Base-by-base conservation (phyloP, 768 basidiomycete genomes). In the Trametopsis cervina region DNA sequence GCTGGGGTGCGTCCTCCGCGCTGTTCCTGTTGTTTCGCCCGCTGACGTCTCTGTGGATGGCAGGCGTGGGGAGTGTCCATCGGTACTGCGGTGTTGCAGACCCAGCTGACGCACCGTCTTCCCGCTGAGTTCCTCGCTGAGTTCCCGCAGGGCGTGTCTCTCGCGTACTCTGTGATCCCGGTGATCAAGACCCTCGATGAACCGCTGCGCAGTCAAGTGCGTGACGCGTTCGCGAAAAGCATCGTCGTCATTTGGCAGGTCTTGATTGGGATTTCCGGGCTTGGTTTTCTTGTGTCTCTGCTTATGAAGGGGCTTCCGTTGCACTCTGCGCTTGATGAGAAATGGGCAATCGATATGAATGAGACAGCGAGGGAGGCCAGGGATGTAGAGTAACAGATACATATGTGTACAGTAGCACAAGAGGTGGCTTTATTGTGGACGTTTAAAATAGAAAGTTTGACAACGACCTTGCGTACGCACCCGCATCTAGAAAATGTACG, bases 51-150 rank as follows among this genome's bases (percentile, higher is more conserved):
- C 45, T 36, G 43, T 10, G 9, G 6, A 6, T 21, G 4, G 18
- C 58, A 66, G 53, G 58, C 59, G 2, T 60, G 65, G 49, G 67
- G 67, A 2, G 60, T 68, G 40, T 50, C 57, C 3, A 55, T 69
- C 35, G 65, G 64, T 5, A 52, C 56, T 6, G 60, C 61, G 0
- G 49, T 66, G 27, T 56, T 69, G 7, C 60, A 63, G 45, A 67
- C 66, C 52, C 29, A 62, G 41, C 64, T 70, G 25, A 51, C 36
- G 4, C 47, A 43, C 24, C 42, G 41, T 0, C 56, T 69, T 0
- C 68, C 68, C 1, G n/a, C 44, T 2, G 54, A 39, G 17, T 60
- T 65, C 42, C 49, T 54, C 9, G 13, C 40, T 15, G 36, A 42
- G 17, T 52, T 57, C 12, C 57, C 53, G 9, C 23, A 39, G 7